These are phyloP conservation scores for Paracoccidioides lutzii DNA, from an alignment of 2,329 filamentous ascomycete genomes.

Conservation along the genomic window DNA sequence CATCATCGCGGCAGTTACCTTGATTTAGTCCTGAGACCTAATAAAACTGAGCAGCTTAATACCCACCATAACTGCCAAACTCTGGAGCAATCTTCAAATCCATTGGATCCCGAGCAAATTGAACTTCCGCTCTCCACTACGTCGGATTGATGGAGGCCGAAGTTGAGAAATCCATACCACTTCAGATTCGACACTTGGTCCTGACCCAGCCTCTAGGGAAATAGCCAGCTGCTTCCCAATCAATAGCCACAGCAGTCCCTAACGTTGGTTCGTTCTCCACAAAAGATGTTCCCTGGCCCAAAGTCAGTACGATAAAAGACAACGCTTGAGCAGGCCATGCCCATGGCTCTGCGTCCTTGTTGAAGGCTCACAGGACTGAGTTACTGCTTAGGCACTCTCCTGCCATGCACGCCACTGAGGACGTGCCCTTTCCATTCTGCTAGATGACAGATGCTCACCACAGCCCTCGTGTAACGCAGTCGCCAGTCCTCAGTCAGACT, in stretches of 20 bases:
- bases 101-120: too few species aligned
- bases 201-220: slow-evolving; percentile 22
- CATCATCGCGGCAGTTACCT: too few species aligned
- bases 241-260: slow-evolving; percentile 18
- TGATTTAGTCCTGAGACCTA: too few species aligned
- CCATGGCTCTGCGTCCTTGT: slow-evolving; percentile 8
- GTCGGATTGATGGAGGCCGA: too few species aligned
- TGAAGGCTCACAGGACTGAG: slow-evolving; percentile 3
- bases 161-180: slow-evolving; percentile 16
- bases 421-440: slow-evolving; percentile 3
- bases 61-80: too few species aligned
- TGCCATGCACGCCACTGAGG: slow-evolving; percentile 4
- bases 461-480: slow-evolving; percentile 12
- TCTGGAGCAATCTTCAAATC: too few species aligned
- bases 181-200: slow-evolving; percentile 22
- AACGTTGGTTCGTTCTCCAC: slow-evolving; percentile 12
- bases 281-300: slow-evolving; percentile 20
- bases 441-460: slow-evolving; percentile 8
- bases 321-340: slow-evolving; percentile 19
- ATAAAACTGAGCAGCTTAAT: too few species aligned
- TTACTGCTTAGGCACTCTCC: slow-evolving; percentile 1
- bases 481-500: slow-evolving; percentile 14
- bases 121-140: too few species aligned
- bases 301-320: slow-evolving; percentile 22
- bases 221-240: slow-evolving; percentile 22